Conservation (phyloP, 2,329 filamentous ascomycete species). For the Camptophora hylomeconis region DNA sequence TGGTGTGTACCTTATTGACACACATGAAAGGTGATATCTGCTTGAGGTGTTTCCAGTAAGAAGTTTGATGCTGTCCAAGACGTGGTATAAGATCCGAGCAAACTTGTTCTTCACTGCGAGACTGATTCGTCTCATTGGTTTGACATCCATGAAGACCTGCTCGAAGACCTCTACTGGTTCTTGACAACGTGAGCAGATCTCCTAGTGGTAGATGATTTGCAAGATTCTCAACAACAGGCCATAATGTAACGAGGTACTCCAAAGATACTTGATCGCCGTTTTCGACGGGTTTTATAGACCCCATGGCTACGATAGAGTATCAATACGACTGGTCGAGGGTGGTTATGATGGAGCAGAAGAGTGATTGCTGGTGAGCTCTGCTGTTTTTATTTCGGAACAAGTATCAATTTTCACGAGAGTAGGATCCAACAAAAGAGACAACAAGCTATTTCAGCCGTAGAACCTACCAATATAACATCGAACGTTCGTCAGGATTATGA, state of each 20-base stretch:
- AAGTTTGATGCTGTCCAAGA: constrained; percentile 20
- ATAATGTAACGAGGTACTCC: constrained; percentile 17
- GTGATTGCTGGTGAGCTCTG: background rate
- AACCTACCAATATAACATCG: no score
- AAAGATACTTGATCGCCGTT: constrained; percentile 6
- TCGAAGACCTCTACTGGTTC: constrained; percentile 16
- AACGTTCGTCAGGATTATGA: no score
- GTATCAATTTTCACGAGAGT: background rate
- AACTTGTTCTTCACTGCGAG: background rate
- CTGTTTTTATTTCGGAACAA: background rate
- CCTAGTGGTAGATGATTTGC: constrained; percentile 17
- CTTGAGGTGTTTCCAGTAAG: constrained; percentile 21
- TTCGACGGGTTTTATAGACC: background rate
- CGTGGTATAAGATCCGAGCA: constrained; percentile 14
- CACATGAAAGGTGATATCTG: constrained; percentile 16
- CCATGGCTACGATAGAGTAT: background rate
- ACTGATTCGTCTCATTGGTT: constrained; percentile 1
- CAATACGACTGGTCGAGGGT: background rate
- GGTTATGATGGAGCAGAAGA: constrained; percentile 1
- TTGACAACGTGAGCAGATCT: constrained; percentile 19
- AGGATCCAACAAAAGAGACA: constrained; percentile 1
- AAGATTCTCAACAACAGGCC: constrained; percentile 19
- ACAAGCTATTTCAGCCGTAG: no score
- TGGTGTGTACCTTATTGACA: constrained; percentile 17
- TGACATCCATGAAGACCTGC: constrained; percentile 20